A percentile compares a stretch with the other conserved stretches of the same genome.
These are phyloP conservation scores for Papiliotrema terrestris DNA, from an alignment of 1,284 basidiomycete genomes.

Conservation along the genomic window DNA sequence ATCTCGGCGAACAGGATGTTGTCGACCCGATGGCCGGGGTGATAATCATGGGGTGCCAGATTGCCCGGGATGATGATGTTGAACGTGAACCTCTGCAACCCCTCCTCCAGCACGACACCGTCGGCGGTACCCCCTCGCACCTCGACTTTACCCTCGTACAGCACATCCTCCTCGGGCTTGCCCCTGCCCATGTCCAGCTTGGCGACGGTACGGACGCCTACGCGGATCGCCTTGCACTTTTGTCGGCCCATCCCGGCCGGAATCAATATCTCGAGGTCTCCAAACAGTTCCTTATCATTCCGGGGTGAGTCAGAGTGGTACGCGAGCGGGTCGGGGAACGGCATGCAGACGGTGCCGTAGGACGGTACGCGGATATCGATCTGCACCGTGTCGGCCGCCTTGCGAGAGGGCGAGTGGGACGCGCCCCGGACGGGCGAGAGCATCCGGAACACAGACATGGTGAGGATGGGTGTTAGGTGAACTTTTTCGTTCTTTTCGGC, in stretches of 20 bases:
- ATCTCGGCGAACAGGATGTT: conserved; percentile 20
- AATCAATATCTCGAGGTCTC: conserved; percentile 28
- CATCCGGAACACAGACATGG: conserved; percentile 5
- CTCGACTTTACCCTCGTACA: conserved; percentile 23
- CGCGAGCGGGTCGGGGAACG: conserved; percentile 3
- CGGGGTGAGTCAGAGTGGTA: not conserved
- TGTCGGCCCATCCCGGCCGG: conserved; percentile 16
- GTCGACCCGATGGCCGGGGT: conserved; percentile 16
- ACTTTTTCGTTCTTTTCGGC: no score
- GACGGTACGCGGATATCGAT: conserved; percentile 5
- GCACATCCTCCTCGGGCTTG: conserved; percentile 26
- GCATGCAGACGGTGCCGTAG: conserved; percentile 6
- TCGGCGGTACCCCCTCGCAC: conserved; percentile 15
- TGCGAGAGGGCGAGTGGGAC: not conserved
- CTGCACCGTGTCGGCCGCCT: not conserved
- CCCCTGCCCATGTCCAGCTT: conserved; percentile 23
- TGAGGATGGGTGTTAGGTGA: not conserved
- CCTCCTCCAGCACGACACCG: conserved; percentile 28
- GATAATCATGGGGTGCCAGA: conserved; percentile 24
- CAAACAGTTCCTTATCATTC: conserved; percentile 15
- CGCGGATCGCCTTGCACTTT: conserved; percentile 29
- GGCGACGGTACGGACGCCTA: conserved; percentile 19
- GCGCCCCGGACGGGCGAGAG: not conserved
- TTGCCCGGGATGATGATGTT: conserved; percentile 25
- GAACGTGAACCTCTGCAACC: conserved; percentile 27